Conservation (phyloP, 1,139 yeast species). For the Debaryomyces sp. region DNA sequence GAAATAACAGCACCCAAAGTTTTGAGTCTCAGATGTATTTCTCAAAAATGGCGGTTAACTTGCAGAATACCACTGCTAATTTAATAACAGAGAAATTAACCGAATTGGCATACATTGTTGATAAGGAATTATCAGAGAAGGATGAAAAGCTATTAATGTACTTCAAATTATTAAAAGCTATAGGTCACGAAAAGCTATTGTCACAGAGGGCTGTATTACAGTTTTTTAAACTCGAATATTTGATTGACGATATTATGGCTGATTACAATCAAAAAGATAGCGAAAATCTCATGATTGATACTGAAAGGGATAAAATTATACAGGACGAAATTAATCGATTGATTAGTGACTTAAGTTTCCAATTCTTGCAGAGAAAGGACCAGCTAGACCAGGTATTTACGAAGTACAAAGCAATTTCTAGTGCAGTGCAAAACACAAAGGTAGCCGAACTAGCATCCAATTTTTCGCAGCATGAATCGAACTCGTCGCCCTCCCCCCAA, state of each 20-base stretch:
- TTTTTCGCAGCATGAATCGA: slow-evolving; percentile 6
- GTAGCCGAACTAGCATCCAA: slow-evolving; percentile 26
- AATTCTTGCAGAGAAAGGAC: slow-evolving; percentile 35
- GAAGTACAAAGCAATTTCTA: slow-evolving; percentile 21
- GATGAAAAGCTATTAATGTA: slow-evolving; percentile 38
- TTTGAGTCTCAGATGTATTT: slow-evolving; percentile 43
- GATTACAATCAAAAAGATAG: slow-evolving; percentile 14
- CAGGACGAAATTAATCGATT: slow-evolving; percentile 49
- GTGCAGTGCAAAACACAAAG: slow-evolving; percentile 11
- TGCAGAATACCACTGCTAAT: slow-evolving; percentile 39
- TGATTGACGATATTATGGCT: slow-evolving; percentile 26
- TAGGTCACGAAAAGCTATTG: slow-evolving; percentile 32
- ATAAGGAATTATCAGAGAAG: slow-evolving; percentile 41
- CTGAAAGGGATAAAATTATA: slow-evolving; percentile 33
- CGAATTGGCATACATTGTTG: slow-evolving; percentile 42
- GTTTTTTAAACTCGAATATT: slow-evolving; percentile 42
- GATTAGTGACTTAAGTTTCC: slow-evolving; percentile 44
- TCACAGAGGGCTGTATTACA: slow-evolving; percentile 39
- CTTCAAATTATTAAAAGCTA: slow-evolving; percentile 29
- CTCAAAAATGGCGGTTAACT: slow-evolving; percentile 40
- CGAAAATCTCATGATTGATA: slow-evolving; percentile 20
- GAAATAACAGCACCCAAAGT: slow-evolving; percentile 27
- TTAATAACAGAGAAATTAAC: slow-evolving; percentile 43
- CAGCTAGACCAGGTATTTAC: slow-evolving; percentile 26
- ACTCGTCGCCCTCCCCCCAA: neutral